phyloP scores from a whole-genome alignment of 768 basidiomycete species.

The Hygrocybe punicea region DNA sequence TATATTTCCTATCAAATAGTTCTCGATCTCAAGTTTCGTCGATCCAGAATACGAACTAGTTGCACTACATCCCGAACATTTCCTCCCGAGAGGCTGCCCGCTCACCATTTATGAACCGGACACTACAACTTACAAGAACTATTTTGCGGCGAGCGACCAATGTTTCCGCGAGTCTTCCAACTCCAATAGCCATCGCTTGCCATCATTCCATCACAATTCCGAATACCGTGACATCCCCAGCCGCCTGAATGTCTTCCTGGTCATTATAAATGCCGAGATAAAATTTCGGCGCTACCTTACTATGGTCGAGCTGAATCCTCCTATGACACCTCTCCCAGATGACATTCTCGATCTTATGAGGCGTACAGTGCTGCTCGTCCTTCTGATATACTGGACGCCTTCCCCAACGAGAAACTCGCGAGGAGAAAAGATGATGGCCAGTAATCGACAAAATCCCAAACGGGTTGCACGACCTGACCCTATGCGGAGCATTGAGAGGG shows the following conservation, averaged over 20 bases:
- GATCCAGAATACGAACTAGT: constrained; percentile 9
- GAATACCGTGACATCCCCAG: background rate
- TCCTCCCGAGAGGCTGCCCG: constrained; percentile 1
- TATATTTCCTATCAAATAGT: constrained; percentile 6
- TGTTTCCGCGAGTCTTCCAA: constrained; percentile 2
- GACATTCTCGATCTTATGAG: constrained; percentile 21
- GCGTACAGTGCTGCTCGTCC: constrained; percentile 17
- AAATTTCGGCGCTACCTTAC: constrained; percentile 23
- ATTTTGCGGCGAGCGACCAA: background rate
- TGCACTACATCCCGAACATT: constrained; percentile 8
- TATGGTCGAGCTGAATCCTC: constrained; percentile 11
- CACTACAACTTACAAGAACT: constrained; percentile 1
- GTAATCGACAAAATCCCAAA: constrained; percentile 11
- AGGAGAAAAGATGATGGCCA: constrained; percentile 5
- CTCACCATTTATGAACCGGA: constrained; percentile 4
- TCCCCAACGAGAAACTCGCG: constrained; percentile 12
- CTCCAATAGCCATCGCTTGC: constrained; percentile 5
- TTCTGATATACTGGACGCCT: constrained; percentile 21
- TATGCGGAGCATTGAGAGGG: constrained; percentile 9
- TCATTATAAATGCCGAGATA: constrained; percentile 22
- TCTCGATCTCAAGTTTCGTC: constrained; percentile 1
- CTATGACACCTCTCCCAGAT: constrained; percentile 13
- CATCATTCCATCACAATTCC: background rate
- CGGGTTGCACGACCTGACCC: constrained; percentile 7
- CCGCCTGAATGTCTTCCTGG: constrained; percentile 19